These are phyloP conservation scores for Ophiocordyceps unilateralis DNA, from an alignment of 2,329 filamentous ascomycete species.

Conservation along the genomic window DNA sequence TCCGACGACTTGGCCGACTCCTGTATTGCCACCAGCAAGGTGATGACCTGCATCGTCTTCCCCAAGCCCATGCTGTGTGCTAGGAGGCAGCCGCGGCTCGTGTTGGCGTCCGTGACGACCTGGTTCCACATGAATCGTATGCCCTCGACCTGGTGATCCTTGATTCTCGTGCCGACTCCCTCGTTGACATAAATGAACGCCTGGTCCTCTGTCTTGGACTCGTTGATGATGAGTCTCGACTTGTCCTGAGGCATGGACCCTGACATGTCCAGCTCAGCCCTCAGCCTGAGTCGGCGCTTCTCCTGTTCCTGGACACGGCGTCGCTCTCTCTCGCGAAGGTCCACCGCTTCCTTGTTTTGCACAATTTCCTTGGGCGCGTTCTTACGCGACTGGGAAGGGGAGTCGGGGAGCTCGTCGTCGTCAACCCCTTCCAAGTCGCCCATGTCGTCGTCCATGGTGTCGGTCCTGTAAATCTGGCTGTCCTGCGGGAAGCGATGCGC, in stretches of 20 bases:
- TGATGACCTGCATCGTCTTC: slow-evolving; percentile 84
- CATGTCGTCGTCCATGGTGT: slow-evolving; percentile 7
- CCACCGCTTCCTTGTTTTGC: slow-evolving; percentile 21
- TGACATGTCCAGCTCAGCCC: slow-evolving; percentile 24
- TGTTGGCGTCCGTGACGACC: slow-evolving; percentile 41
- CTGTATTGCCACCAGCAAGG: slow-evolving; percentile 58
- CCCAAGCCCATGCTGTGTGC: slow-evolving; percentile 86
- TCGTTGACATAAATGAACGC: slow-evolving; percentile 46
- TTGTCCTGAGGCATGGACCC: slow-evolving; percentile 26
- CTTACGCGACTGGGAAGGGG: slow-evolving; percentile 7
- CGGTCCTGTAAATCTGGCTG: slow-evolving; percentile 14
- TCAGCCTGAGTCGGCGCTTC: slow-evolving; percentile 29
- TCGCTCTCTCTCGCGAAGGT: slow-evolving; percentile 37
- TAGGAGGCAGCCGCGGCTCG: slow-evolving; percentile 59
- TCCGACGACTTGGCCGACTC: slow-evolving; percentile 46
- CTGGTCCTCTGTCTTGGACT: slow-evolving; percentile 41
- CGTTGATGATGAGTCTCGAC: slow-evolving; percentile 46
- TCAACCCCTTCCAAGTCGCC: slow-evolving; percentile 5
- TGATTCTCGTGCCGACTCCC: slow-evolving; percentile 47
- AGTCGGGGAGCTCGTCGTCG: slow-evolving; percentile 1
- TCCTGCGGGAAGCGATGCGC: slow-evolving; percentile 13
- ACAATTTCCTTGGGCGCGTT: slow-evolving; percentile 14
- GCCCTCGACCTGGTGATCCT: slow-evolving; percentile 65
- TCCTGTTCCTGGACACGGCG: slow-evolving; percentile 36
- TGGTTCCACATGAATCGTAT: slow-evolving; percentile 84